phyloP scores from a whole-genome alignment of 2,329 filamentous ascomycete species.

The Biscogniauxia sp. region DNA sequence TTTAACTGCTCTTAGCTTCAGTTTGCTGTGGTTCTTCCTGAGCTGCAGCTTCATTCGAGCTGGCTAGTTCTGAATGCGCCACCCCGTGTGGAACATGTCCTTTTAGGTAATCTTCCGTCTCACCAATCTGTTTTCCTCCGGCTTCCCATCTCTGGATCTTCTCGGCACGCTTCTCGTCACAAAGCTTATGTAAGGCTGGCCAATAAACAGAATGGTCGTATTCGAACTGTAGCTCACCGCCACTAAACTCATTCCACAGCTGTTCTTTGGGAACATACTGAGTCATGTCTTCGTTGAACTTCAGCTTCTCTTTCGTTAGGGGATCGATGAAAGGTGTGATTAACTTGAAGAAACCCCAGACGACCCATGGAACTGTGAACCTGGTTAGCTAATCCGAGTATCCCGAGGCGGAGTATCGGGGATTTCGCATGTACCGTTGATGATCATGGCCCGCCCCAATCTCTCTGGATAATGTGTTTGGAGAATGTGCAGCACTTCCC shows the following conservation, averaged over 20 bases:
- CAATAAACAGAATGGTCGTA: slow-evolving; percentile 90
- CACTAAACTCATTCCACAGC: slow-evolving; percentile 71
- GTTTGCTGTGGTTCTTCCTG: slow-evolving; percentile 1
- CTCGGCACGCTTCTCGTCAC: slow-evolving; percentile 61
- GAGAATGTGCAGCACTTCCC: slow-evolving; percentile 84
- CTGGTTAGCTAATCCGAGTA: slow-evolving; percentile 9
- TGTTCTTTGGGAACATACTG: slow-evolving; percentile 79
- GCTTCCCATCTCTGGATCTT: slow-evolving; percentile 71
- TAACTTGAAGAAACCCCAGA: slow-evolving; percentile 92
- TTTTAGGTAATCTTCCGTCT: slow-evolving; percentile 82
- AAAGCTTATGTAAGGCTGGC: slow-evolving; percentile 76
- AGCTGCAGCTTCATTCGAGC: slow-evolving; percentile 10
- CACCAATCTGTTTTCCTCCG: slow-evolving; percentile 78
- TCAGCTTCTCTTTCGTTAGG: slow-evolving; percentile 88
- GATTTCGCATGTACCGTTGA: slow-evolving; percentile 63
- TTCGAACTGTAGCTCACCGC: slow-evolving; percentile 80
- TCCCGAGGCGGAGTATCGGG: slow-evolving; percentile 9
- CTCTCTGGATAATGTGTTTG: slow-evolving; percentile 96
- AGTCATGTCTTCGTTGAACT: slow-evolving; percentile 91
- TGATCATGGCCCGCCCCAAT: slow-evolving; percentile 82
- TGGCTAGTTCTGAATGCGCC: slow-evolving; percentile 2
- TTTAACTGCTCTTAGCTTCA: not conserved
- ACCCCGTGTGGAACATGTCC: slow-evolving; percentile 45
- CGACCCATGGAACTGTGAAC: slow-evolving; percentile 76
- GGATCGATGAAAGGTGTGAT: slow-evolving; percentile 97